Evolutionary conservation across 352 stramenopile species (phyloP).

Genomic region (Hyaloperonospora arabidopsidis): DNA sequence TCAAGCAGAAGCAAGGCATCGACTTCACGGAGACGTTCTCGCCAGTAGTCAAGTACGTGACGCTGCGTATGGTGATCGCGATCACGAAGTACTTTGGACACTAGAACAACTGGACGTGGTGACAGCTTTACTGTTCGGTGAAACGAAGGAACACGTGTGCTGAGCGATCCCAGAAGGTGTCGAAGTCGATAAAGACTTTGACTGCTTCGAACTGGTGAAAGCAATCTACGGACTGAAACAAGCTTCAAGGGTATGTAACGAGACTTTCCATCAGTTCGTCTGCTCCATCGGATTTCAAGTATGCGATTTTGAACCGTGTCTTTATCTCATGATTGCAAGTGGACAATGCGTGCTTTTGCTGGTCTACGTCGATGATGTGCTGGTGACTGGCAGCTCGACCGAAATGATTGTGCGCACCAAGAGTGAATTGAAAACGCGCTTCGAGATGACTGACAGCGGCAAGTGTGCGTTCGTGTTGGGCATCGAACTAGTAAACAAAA

Average conservation of each 20-base stretch:
- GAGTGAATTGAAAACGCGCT: conserved; percentile 12
- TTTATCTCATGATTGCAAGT: neutral
- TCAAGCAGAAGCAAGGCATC: too few relatives aligned
- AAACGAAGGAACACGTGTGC: too few relatives aligned
- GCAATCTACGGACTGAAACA: neutral
- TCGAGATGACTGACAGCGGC: conserved; percentile 1
- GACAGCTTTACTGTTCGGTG: too few relatives aligned
- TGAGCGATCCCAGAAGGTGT: too few relatives aligned
- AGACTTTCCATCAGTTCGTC: neutral
- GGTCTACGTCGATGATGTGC: conserved; percentile 14
- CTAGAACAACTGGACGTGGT: too few relatives aligned
- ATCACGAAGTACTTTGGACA: too few relatives aligned
- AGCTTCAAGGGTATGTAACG: neutral
- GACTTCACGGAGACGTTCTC: too few relatives aligned
- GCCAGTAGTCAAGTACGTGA: too few relatives aligned
- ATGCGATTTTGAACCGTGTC: neutral
- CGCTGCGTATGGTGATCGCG: too few relatives aligned
- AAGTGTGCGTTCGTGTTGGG: conserved; percentile 17
- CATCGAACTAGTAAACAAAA: conserved; percentile 10
- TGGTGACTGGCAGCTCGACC: conserved; percentile 9
- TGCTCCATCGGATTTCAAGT: neutral
- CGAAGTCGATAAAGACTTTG: neutral
- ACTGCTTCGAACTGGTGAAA: neutral
- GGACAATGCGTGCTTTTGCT: conserved; percentile 6
- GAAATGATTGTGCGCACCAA: conserved; percentile 10